Percentiles rank a stretch among this genome's conserved stretches.
Conservation (phyloP, 129 eudicot species). For the Flaveria ramosissima region DNA sequence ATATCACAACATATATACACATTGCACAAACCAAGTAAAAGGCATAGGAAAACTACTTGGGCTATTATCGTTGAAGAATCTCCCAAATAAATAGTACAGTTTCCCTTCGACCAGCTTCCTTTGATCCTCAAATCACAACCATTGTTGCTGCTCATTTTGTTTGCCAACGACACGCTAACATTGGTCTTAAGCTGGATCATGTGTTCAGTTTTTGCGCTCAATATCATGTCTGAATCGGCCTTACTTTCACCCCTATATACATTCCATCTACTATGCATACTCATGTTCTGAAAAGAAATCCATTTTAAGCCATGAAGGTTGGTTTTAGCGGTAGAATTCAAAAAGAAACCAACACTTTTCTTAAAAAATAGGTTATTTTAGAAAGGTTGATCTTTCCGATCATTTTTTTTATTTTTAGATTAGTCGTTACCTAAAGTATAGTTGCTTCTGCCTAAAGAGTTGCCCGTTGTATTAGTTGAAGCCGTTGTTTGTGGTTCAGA, state of each 20-base stretch:
- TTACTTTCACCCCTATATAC: conserved; percentile 24
- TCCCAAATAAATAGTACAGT: conserved; percentile 40
- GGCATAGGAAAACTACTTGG: conserved; percentile 5
- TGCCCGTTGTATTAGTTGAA: too few species aligned
- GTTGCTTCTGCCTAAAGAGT: not conserved
- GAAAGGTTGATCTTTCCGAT: too few species aligned
- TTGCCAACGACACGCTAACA: conserved; percentile 31
- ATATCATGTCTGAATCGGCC: not conserved
- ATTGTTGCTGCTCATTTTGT: conserved; percentile 12
- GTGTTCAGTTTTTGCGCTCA: conserved; percentile 12
- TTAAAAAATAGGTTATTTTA: too few species aligned
- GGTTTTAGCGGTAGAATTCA: not conserved
- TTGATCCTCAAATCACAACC: conserved; percentile 31
- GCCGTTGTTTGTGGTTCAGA: too few species aligned
- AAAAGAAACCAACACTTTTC: too few species aligned
- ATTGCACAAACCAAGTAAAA: not conserved
- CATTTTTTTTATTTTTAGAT: too few species aligned
- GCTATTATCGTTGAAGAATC: conserved; percentile 43
- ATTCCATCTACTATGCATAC: conserved; percentile 21
- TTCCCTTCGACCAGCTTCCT: conserved; percentile 52
- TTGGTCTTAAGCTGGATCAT: conserved; percentile 12
- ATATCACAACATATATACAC: not conserved
- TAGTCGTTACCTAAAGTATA: not conserved
- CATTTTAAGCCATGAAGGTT: too few species aligned
- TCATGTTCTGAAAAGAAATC: conserved; percentile 8